phyloP scores from a whole-genome alignment of 371 early-diverging fungal species.

The Saksenaea oblongispora region DNA sequence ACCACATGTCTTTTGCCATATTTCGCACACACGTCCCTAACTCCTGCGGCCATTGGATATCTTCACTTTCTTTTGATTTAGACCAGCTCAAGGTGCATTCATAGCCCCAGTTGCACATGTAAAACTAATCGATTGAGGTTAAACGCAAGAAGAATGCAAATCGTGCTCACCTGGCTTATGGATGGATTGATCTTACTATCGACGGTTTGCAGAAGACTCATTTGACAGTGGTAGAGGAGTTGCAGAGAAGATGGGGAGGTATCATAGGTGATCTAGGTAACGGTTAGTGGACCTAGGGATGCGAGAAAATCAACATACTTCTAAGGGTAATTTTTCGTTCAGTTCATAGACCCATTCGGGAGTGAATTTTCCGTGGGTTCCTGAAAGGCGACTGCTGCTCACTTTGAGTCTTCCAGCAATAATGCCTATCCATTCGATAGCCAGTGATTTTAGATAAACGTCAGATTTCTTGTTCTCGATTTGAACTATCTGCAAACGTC shows the following conservation, averaged over 20 bases:
- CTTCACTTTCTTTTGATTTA: background rate
- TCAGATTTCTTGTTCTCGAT: conserved; percentile 66
- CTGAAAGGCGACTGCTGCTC: conserved; percentile 23
- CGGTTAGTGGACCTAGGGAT: background rate
- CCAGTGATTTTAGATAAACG: conserved; percentile 60
- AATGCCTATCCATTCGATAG: conserved; percentile 77
- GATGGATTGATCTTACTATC: background rate
- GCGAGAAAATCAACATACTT: conserved; percentile 9
- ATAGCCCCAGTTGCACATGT: conserved; percentile 25
- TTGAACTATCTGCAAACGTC: conserved; percentile 41
- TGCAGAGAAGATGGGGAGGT: conserved; percentile 19
- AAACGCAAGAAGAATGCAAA: background rate
- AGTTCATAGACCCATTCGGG: conserved; percentile 43
- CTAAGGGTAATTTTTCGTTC: conserved; percentile 23
- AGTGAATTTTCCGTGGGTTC: conserved; percentile 10
- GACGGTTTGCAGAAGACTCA: conserved; percentile 21
- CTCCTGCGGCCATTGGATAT: background rate
- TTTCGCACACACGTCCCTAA: background rate
- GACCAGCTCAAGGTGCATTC: background rate
- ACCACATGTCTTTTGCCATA: background rate
- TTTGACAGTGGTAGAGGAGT: conserved; percentile 30
- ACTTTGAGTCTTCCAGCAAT: conserved; percentile 59
- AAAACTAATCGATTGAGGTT: conserved; percentile 17
- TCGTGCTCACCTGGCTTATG: conserved; percentile 11
- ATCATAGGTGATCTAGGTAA: conserved; percentile 10